phyloP scores from a whole-genome alignment of 2,329 filamentous ascomycete genomes.

The Fusarium mangiferae region DNA sequence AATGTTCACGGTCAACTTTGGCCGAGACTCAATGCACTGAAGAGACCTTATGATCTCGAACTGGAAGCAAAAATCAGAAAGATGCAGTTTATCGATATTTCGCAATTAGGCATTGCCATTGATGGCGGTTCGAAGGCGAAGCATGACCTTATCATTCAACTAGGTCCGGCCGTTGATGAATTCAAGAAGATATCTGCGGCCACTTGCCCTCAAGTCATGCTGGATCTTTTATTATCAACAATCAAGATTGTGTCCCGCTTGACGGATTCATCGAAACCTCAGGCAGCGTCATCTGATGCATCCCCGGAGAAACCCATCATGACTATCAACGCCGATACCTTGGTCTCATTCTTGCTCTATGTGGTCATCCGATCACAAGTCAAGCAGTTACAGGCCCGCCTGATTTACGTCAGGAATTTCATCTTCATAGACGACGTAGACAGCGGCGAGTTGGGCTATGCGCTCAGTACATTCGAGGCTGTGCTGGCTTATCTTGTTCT shows the following conservation, averaged over 20 bases:
- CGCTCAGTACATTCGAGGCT: constrained; percentile 93
- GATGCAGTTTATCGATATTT: constrained; percentile 94
- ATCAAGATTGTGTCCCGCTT: constrained; percentile 84
- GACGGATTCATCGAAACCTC: constrained; percentile 61
- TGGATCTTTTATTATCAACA: constrained; percentile 80
- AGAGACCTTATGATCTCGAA: constrained; percentile 84
- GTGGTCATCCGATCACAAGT: constrained; percentile 93
- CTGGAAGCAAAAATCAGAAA: constrained; percentile 90
- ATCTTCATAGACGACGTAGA: constrained; percentile 99
- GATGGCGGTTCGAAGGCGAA: constrained; percentile 83
- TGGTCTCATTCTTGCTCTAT: constrained; percentile 90
- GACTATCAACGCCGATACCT: constrained; percentile 83
- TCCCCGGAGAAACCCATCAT: constrained; percentile 65
- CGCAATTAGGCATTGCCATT: constrained; percentile 89
- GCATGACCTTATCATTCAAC: constrained; percentile 79
- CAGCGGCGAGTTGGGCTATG: constrained; percentile 94
- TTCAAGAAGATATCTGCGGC: constrained; percentile 87
- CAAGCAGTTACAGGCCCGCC: constrained; percentile 84
- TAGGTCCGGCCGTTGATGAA: constrained; percentile 83
- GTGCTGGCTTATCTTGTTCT: constrained; percentile 87
- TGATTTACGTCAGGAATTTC: constrained; percentile 96
- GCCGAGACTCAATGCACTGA: constrained; percentile 80
- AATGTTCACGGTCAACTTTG: constrained; percentile 93
- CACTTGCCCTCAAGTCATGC: constrained; percentile 87
- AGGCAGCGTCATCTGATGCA: constrained; percentile 48